Base-by-base conservation (phyloP, 2,329 filamentous ascomycete species). In the Pseudogymnoascus sp. region DNA sequence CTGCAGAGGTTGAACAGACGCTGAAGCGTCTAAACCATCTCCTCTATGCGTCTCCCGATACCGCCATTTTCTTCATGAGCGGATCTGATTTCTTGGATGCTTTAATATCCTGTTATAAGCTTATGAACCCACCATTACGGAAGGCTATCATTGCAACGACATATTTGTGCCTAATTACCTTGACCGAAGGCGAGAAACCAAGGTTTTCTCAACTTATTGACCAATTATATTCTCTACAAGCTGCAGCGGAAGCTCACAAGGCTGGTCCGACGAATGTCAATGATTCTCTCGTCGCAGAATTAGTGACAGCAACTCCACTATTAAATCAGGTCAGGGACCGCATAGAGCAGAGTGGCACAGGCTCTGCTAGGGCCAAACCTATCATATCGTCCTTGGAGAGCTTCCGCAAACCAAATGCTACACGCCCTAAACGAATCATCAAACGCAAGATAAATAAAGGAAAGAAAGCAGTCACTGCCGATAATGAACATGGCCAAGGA, bases 11-110 rank as follows among this genome's bases (percentile, higher is more conserved):
- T 0, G 84, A 89, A 70, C 72, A 74, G 1, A 78, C 78, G 0
- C 77, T 92, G 33, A 79, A 79, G 56, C 77, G 78, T 8, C 71
- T 91, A n/a, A 89, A 86, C 64, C 80, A 85, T 60, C 76, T 93
- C 3, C 76, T 91, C 4, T 81, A 85, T 68, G 79, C 78, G 6
- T 90, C 87, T 4, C 78, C 84, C 0, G 78, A 81, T 19, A 77
- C 80, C 0, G 83, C 82, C 19, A 76, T 78, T 1, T 79, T 90
- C 68, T 87, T 96, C 69, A 83, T 96, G 68, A 89, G 89, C 0
- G 93, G 93, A 0, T 92, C 89, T 60, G 93, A 97, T 75, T 93
- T 95, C 69, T 75, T 96, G 19, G 93, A 97, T 72, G 85, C 89
- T 0, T 80, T 96, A 11, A 79, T 85, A 38, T 78, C 78, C 60